These are phyloP conservation scores for Plasmopara muralis DNA, from an alignment of 352 stramenopile genomes.

Conservation along the genomic window DNA sequence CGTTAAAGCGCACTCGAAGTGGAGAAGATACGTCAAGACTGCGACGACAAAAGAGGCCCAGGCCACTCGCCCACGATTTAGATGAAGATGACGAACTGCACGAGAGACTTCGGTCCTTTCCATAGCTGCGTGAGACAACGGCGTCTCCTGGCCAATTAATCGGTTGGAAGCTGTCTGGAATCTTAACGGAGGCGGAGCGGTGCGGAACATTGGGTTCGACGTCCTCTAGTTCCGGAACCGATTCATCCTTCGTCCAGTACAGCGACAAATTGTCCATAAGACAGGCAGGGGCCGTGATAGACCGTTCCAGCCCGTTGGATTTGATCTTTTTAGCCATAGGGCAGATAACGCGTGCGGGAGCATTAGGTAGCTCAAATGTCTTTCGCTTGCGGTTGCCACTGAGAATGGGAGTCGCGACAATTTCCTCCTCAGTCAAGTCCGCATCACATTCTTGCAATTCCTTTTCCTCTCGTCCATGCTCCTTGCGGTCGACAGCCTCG, in stretches of 20 bases:
- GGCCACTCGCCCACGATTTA: conserved; percentile 41
- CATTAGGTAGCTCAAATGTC: conserved; percentile 33
- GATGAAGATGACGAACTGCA: conserved; percentile 45
- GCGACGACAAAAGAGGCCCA: conserved; percentile 58
- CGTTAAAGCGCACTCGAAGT: conserved; percentile 44
- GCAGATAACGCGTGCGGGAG: conserved; percentile 33
- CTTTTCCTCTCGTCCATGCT: conserved; percentile 15
- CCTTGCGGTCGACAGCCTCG: conserved; percentile 32
- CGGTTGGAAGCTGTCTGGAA: conserved; percentile 35
- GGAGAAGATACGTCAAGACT: conserved; percentile 66
- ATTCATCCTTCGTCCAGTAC: conserved; percentile 8
- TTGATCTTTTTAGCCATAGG: conserved; percentile 51
- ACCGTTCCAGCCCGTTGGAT: conserved; percentile 33
- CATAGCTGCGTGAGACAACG: conserved; percentile 6
- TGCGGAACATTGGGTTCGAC: conserved; percentile 9
- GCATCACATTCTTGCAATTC: conserved; percentile 9
- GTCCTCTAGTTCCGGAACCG: conserved; percentile 11
- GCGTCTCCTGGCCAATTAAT: conserved; percentile 30
- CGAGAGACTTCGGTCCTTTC: conserved; percentile 20
- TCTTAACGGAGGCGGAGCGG: conserved; percentile 44
- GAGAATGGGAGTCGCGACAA: conserved; percentile 6
- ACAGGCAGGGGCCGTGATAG: conserved; percentile 20
- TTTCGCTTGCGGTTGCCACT: conserved; percentile 47
- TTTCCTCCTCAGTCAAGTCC: conserved; percentile 9
- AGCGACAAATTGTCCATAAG: conserved; percentile 30